A percentile compares a stretch with the other conserved stretches of the same genome.
These are phyloP conservation scores for Centella asiatica DNA, from an alignment of 129 eudicot genomes.

Conservation along the genomic window DNA sequence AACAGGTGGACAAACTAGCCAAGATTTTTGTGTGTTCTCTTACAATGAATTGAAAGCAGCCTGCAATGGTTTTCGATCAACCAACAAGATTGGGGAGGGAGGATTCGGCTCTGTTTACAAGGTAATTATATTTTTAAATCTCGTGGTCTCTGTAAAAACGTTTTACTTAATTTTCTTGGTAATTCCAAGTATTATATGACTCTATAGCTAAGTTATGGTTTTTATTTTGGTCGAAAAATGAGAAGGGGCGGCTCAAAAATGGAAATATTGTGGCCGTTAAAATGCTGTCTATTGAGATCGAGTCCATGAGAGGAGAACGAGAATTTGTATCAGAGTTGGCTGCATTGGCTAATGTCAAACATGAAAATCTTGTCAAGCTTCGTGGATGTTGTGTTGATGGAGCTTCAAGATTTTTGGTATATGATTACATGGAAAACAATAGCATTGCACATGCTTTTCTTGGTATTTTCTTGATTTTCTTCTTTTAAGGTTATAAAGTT, in stretches of 20 bases:
- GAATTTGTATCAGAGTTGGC: slow-evolving; percentile 75
- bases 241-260: slow-evolving; percentile 56
- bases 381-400: slow-evolving; percentile 76
- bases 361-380: slow-evolving; percentile 71
- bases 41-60: slow-evolving; percentile 56
- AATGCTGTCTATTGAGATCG: slow-evolving; percentile 64
- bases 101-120: slow-evolving; percentile 67
- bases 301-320: slow-evolving; percentile 80
- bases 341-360: slow-evolving; percentile 57
- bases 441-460: slow-evolving; percentile 57
- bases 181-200: no score
- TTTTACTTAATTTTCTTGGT: no score
- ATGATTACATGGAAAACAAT: slow-evolving; percentile 80
- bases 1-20: slow-evolving; percentile 36
- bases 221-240: slow-evolving; percentile 1
- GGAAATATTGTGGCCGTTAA: slow-evolving; percentile 66
- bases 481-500: background rate
- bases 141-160: no score
- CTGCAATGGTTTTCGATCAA: slow-evolving; percentile 41
- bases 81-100: slow-evolving; percentile 68
- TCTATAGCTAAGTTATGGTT: background rate
- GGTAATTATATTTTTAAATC: no score
- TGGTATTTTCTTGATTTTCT: slow-evolving; percentile 30
- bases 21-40: slow-evolving; percentile 45
- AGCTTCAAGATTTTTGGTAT: slow-evolving; percentile 56